phyloP scores from a whole-genome alignment of 2,329 filamentous ascomycete genomes.

The Coleophoma eucalyptorum region DNA sequence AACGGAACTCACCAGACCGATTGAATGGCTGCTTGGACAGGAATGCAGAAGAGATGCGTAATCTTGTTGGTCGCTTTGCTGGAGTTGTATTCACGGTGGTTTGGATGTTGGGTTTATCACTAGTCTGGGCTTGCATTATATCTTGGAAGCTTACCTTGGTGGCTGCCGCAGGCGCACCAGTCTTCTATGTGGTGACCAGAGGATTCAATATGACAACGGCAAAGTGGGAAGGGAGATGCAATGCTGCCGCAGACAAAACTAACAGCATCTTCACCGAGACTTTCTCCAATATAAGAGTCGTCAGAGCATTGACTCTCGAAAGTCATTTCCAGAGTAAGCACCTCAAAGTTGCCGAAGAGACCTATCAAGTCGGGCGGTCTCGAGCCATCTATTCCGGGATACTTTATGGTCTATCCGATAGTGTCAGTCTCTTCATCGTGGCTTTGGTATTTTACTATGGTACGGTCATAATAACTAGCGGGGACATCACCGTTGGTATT shows the following conservation, averaged over 20 bases:
- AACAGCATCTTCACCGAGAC: conserved; percentile 68
- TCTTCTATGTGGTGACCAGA: conserved; percentile 63
- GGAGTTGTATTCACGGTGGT: conserved; percentile 64
- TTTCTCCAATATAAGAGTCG: conserved; percentile 74
- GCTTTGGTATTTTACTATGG: conserved; percentile 86
- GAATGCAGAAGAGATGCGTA: conserved; percentile 83
- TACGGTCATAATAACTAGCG: conserved; percentile 53
- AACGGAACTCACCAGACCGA: conserved; percentile 57
- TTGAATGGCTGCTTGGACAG: conserved; percentile 73
- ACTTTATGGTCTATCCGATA: conserved; percentile 76
- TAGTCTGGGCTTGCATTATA: conserved; percentile 70
- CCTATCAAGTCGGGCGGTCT: conserved; percentile 58
- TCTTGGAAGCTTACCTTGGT: conserved; percentile 83
- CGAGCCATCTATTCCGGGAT: conserved; percentile 65
- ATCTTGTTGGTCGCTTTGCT: conserved; percentile 74
- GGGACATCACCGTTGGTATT: conserved; percentile 46
- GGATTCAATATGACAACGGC: conserved; percentile 61
- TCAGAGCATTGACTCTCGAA: conserved; percentile 73
- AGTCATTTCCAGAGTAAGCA: conserved; percentile 66
- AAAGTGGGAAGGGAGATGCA: conserved; percentile 69
- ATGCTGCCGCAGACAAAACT: conserved; percentile 55
- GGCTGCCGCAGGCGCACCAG: conserved; percentile 62
- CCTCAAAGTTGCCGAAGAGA: conserved; percentile 40
- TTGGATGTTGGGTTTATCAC: conserved; percentile 63
- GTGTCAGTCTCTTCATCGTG: conserved; percentile 65